Percentiles rank a stretch among this genome's conserved stretches.
These are phyloP conservation scores for Clarireedia monteithiana DNA, from an alignment of 2,329 filamentous ascomycete species.

Conservation along the genomic window DNA sequence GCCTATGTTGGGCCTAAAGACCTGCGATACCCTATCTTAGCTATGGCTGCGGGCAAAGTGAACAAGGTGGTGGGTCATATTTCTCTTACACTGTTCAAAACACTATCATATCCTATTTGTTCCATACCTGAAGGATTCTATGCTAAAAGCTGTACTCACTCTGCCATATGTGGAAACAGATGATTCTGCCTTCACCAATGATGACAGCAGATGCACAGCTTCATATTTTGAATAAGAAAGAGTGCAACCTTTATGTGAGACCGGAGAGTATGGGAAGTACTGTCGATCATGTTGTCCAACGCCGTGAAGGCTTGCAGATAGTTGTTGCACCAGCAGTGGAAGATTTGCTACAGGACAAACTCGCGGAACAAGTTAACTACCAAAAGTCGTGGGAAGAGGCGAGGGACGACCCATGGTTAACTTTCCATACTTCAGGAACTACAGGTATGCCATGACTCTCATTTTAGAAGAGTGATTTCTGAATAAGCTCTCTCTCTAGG, in stretches of 20 bases:
- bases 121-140: background rate
- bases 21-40: background rate
- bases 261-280: background rate
- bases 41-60: conserved; percentile 1
- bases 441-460: background rate
- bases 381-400: background rate
- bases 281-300: background rate
- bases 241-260: background rate
- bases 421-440: conserved; percentile 10
- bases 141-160: background rate
- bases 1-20: conserved; percentile 1
- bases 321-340: background rate
- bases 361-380: background rate
- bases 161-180: background rate
- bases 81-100: background rate
- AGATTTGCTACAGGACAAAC: background rate
- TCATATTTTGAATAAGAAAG: background rate
- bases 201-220: background rate
- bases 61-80: background rate
- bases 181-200: background rate
- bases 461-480: background rate
- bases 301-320: background rate
- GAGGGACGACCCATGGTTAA: conserved; percentile 6
- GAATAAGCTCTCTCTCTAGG: background rate
- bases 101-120: background rate